phyloP scores from a whole-genome alignment of 768 basidiomycete species.

The Terana coerulea region DNA sequence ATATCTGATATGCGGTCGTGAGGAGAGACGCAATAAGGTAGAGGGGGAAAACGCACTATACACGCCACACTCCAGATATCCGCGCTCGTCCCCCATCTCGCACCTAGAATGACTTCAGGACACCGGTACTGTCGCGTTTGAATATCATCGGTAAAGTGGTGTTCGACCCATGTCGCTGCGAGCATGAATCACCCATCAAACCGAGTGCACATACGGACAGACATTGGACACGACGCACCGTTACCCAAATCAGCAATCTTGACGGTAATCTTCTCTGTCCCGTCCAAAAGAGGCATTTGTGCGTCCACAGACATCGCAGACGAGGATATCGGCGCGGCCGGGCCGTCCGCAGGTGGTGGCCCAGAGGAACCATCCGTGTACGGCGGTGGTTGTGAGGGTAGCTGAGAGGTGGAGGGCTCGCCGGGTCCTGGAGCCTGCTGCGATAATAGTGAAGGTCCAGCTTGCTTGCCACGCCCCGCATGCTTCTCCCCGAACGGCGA shows the following conservation, averaged over 20 bases:
- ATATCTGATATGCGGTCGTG: too few relatives aligned
- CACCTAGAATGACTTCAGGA: conserved; percentile 95
- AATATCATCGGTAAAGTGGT: conserved; percentile 99
- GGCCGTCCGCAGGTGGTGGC: conserved; percentile 8
- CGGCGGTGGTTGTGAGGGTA: conserved; percentile 14
- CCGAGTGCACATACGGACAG: neutral
- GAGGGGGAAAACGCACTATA: conserved; percentile 54
- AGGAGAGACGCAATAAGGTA: too few relatives aligned
- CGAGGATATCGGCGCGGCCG: conserved; percentile 15
- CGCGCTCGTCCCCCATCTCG: conserved; percentile 92
- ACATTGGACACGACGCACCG: conserved; percentile 64
- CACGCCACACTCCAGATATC: conserved; percentile 98
- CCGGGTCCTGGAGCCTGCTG: conserved; percentile 53
- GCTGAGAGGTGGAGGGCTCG: conserved; percentile 12
- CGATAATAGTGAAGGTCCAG: conserved; percentile 70
- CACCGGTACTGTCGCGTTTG: conserved; percentile 97
- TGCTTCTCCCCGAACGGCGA: conserved; percentile 37
- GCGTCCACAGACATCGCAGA: conserved; percentile 30
- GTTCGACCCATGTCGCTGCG: conserved; percentile 82
- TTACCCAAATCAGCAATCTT: conserved; percentile 99
- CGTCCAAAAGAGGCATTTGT: conserved; percentile 29
- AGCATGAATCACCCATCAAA: neutral
- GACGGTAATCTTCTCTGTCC: conserved; percentile 77
- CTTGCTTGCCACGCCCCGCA: conserved; percentile 32
- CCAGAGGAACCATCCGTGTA: conserved; percentile 20